Conservation (phyloP, 495 filamentous ascomycete genomes). For the Aspergillus ellipticus region DNA sequence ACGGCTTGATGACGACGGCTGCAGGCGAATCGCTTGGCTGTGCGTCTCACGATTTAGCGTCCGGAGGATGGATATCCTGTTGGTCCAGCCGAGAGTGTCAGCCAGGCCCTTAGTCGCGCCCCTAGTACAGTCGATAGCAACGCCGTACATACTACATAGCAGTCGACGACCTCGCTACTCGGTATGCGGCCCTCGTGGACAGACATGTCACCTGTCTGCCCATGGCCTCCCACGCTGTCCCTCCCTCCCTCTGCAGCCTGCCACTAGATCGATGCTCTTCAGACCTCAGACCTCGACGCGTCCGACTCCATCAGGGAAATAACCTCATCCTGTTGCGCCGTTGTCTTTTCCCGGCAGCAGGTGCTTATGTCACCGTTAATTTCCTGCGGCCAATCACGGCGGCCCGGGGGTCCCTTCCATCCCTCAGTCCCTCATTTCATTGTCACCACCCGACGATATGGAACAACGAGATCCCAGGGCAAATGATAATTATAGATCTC, state of each 20-base stretch:
- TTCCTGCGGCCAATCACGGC: background rate
- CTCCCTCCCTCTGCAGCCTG: too few species aligned
- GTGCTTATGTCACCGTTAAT: background rate
- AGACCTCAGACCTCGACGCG: background rate
- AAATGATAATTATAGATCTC: background rate
- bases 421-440: background rate
- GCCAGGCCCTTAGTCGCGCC: background rate
- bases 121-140: too few species aligned
- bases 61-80: background rate
- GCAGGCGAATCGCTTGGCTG: background rate
- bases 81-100: background rate
- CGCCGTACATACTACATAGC: too few species aligned
- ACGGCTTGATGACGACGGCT: conserved; percentile 2
- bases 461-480: background rate
- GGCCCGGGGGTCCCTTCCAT: background rate
- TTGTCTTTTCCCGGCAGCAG: background rate
- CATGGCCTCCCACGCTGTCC: too few species aligned
- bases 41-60: background rate
- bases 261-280: background rate
- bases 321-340: background rate
- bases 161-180: too few species aligned
- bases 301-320: background rate
- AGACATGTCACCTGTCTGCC: too few species aligned
- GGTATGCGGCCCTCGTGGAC: too few species aligned
- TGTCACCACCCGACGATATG: background rate